Evolutionary conservation across 371 early-diverging fungal species (phyloP), one percentile per base, ranked within the genome.

Genomic region (Rhizomucor pusillus): DNA sequence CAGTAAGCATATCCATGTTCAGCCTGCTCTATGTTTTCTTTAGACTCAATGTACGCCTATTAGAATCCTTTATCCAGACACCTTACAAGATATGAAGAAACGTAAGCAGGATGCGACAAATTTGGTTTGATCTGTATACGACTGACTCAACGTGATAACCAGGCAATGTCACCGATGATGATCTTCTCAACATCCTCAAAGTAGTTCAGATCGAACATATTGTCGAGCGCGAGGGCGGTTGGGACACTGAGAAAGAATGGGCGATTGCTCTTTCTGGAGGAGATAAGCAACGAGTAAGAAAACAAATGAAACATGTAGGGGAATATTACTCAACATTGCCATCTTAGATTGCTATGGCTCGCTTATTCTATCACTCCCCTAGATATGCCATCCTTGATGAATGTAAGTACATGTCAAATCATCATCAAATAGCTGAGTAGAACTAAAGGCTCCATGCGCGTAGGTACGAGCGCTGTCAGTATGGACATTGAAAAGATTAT

Each of bases 341-440:
- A 20, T 39, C 20, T 16, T 40, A 81, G 79, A 85, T 87, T 71
- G 92, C 92, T 18, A 90, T 92, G 92, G 93, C 94, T 11, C 79
- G 93, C 53, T 80, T 94, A 35, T 94, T 89, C 64, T 94, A 94
- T 71, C 94, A 94, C 60, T 73, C 84, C n/a, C 94, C 94, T 24
- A 84, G 84, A 56, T 94, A 86, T 71, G 91, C 94, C 37, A 92
- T 94, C 66, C 70, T 94, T 60, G 94, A 93, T 58, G 93, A 93
- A 75, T 93, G 94, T 68, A 57, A 59, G 59, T 57, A n/a, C 10
- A 5, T 48, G 9, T 16, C 10, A 43, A n/a, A 19, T 47, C 19
- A 23, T 47, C 5, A 2, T 41, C 34, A 19, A 33, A 35, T 23
- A 7, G 13, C 19, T 1, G 29, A 39, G 14, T 20, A 22, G 16